phyloP scores from a whole-genome alignment of 1,139 yeast genomes.

The Wickerhamomyces sp. region DNA sequence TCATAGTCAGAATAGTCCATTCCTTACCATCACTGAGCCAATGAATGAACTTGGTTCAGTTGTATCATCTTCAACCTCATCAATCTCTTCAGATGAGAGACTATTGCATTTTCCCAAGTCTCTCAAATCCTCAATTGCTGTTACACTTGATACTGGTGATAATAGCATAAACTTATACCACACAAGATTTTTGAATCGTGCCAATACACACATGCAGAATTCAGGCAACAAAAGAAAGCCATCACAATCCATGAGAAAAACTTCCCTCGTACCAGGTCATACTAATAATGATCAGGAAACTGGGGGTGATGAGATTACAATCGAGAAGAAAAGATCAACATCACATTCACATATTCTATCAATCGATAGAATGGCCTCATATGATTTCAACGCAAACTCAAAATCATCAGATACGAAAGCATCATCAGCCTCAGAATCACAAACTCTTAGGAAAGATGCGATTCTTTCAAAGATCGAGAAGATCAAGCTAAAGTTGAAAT shows the following conservation, averaged over 20 bases:
- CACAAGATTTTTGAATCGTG: slow-evolving; percentile 36
- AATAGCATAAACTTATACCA: slow-evolving; percentile 45
- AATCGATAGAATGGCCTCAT: slow-evolving; percentile 56
- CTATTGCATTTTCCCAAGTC: slow-evolving; percentile 45
- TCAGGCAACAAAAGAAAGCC: slow-evolving; percentile 12
- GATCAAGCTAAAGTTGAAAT: slow-evolving; percentile 30
- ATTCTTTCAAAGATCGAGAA: slow-evolving; percentile 58
- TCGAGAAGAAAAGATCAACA: slow-evolving; percentile 48
- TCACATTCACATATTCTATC: slow-evolving; percentile 55
- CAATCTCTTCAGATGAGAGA: slow-evolving; percentile 55
- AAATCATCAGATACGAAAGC: slow-evolving; percentile 12
- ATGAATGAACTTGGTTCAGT: slow-evolving; percentile 62
- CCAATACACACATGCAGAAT: slow-evolving; percentile 2
- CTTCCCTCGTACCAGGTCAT: slow-evolving; percentile 4
- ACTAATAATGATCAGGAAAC: slow-evolving; percentile 2
- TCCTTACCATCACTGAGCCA: slow-evolving; percentile 65
- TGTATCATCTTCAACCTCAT: slow-evolving; percentile 65
- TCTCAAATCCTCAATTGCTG: slow-evolving; percentile 40
- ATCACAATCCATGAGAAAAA: slow-evolving; percentile 12
- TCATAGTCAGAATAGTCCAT: slow-evolving; percentile 31
- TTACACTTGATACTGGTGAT: slow-evolving; percentile 46
- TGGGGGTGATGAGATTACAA: slow-evolving; percentile 10
- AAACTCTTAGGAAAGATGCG: slow-evolving; percentile 46
- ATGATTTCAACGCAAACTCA: slow-evolving; percentile 19
- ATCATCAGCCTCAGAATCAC: slow-evolving; percentile 10